Conservation (phyloP, 345 rosid genomes). For the Acer yangbiense region DNA sequence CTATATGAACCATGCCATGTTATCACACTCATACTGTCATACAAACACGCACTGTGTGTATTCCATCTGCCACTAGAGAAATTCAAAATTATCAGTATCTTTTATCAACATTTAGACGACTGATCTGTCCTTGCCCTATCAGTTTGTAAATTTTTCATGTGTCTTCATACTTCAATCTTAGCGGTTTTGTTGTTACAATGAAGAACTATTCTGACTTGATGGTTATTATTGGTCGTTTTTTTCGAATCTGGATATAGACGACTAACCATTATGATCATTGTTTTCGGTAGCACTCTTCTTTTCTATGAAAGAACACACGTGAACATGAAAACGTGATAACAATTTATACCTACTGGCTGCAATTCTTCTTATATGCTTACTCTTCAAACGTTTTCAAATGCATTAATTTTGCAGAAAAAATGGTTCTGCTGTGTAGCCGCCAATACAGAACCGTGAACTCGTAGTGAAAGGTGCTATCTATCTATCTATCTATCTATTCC, state of each 20-base stretch:
- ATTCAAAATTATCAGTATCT: background rate
- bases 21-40: too few relatives aligned
- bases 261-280: background rate
- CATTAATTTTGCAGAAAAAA: conserved; percentile 38
- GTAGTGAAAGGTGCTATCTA: conserved; percentile 14
- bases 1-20: background rate
- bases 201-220: background rate
- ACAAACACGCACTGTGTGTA: background rate
- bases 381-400: conserved; percentile 13
- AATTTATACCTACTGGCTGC: background rate
- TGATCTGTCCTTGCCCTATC: background rate
- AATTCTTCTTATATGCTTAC: background rate
- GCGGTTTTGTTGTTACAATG: background rate
- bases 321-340: background rate
- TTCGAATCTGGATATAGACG: background rate
- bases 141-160: background rate
- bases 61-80: background rate
- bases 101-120: too few relatives aligned
- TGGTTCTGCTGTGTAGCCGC: conserved; percentile 52
- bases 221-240: background rate
- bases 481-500: conserved; percentile 1
- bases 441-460: conserved; percentile 29
- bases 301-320: too few relatives aligned
- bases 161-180: background rate
- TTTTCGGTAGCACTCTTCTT: background rate